Base-by-base conservation (phyloP, 805 yeast genomes). In the Metahyphopichia silvanorum region DNA sequence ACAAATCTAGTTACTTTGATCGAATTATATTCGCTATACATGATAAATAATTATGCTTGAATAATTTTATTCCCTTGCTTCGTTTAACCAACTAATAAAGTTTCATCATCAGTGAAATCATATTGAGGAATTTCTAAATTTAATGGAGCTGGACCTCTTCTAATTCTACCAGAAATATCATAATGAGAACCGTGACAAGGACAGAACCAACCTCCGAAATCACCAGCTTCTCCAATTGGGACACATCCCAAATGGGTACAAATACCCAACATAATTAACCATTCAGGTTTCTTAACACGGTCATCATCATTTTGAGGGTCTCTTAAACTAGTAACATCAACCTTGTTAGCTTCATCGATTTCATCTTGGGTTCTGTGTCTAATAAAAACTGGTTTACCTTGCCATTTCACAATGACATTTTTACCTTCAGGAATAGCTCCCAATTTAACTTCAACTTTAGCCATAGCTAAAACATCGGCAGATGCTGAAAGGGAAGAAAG, bases 141-240 rank as follows among this genome's bases (percentile, higher is more conserved):
- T 68, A 87, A 79, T 60, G 99, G 99, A 62, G 99, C 99, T 53
- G 99, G 99, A 53, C 99, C 99, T 75, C 80, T 91, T 82, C 99
- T 87, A 64, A 93, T 91, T 82, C 99, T 91, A 68, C 99, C 99
- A 45, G 97, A 89, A 72, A 94, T 94, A 73, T 93, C 98, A 71
- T 93, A 93, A 70, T 94, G 98, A 61, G 98, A 91, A 79, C 98
- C 99, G 77, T 94, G 99, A 76, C 98, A 93, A 48, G 99, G 98
- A 71, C 98, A 93, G 91, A 93, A 93, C 99, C 99, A 93, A 65
- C 99, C 99, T 65, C 97, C 98, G 55, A 78, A 93, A 69, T 93
- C 99, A 72, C 99, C 99, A 49, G 97, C 82, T 74, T 93, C 98
- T 64, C 99, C 99, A 58, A 93, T 93, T 51, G 99, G 99, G 43